A percentile compares a stretch with the other conserved stretches of the same genome.
These are phyloP conservation scores for Talaromyces ruber DNA, from an alignment of 495 filamentous ascomycete species.

Conservation along the genomic window DNA sequence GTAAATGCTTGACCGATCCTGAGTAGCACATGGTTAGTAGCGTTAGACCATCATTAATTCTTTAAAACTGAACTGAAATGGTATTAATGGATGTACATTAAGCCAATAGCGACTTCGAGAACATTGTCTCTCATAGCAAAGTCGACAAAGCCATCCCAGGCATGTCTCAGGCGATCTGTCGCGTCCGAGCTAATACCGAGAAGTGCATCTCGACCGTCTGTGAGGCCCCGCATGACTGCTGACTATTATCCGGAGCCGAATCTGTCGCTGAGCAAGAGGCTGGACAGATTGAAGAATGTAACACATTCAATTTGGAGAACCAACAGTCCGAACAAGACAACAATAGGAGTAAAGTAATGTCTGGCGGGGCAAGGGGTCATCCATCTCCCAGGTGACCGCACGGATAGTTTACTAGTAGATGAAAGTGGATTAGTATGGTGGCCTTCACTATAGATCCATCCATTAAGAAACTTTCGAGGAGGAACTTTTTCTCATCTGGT, in stretches of 20 bases:
- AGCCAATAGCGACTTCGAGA: constrained; percentile 64
- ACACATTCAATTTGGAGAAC: background rate
- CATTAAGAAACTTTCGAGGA: background rate
- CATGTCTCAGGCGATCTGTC: constrained; percentile 24
- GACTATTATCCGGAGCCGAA: background rate
- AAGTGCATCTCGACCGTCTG: constrained; percentile 18
- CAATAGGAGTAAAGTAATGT: background rate
- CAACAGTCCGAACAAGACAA: background rate
- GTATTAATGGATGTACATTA: constrained; percentile 45
- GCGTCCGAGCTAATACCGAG: constrained; percentile 23
- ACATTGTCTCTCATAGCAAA: constrained; percentile 70
- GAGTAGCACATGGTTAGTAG: background rate
- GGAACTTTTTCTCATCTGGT: background rate
- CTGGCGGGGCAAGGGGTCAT: background rate
- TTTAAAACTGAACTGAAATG: background rate
- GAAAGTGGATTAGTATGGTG: background rate
- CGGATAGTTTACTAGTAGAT: too few species aligned
- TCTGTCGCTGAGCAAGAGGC: background rate
- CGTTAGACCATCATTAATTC: background rate
- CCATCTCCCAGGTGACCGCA: background rate
- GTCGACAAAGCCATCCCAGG: constrained; percentile 56
- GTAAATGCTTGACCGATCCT: constrained; percentile 69
- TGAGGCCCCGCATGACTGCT: constrained; percentile 22
- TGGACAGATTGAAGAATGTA: background rate
- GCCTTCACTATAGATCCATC: background rate